A percentile compares a stretch with the other conserved stretches of the same genome.
Evolutionary conservation across 2,329 filamentous ascomycete genomes (phyloP).

Genomic region (Pseudocercospora cruenta): DNA sequence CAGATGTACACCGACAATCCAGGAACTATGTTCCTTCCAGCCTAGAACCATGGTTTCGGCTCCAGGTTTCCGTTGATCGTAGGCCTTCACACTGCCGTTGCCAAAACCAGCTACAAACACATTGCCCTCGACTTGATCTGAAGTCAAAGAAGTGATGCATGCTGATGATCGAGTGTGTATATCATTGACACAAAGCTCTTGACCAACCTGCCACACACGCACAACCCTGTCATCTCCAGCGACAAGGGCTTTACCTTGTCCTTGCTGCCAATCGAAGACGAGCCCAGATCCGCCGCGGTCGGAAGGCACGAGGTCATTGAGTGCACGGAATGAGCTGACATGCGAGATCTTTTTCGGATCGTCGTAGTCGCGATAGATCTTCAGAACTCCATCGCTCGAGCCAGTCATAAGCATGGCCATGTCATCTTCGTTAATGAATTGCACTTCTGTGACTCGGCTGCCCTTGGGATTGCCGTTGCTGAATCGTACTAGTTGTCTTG

Average conservation of each 20-base stretch:
- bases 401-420: conserved; percentile 93
- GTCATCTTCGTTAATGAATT: conserved; percentile 98
- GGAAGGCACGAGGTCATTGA: conserved; percentile 91
- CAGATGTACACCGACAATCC: conserved; percentile 96
- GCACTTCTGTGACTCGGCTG: conserved; percentile 90
- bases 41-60: conserved; percentile 92
- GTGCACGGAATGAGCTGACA: conserved; percentile 85
- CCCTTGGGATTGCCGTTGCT: conserved; percentile 92
- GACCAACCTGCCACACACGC: conserved; percentile 91
- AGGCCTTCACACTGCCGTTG: conserved; percentile 90
- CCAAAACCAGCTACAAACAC: conserved; percentile 96
- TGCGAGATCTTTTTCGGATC: conserved; percentile 75
- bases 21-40: conserved; percentile 94
- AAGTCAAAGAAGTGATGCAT: conserved; percentile 93
- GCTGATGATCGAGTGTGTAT: conserved; percentile 93
- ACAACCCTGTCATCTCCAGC: conserved; percentile 96
- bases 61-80: conserved; percentile 84
- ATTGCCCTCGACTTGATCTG: conserved; percentile 96
- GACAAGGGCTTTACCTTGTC: conserved; percentile 91
- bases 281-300: conserved; percentile 87
- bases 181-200: conserved; percentile 88
- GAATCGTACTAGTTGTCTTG: conserved; percentile 76
- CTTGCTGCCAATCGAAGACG: conserved; percentile 98
- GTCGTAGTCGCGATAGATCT: conserved; percentile 92
- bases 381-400: conserved; percentile 90